Base-by-base conservation (phyloP, 257 asterid species). In the Galeopsis tetrahit region DNA sequence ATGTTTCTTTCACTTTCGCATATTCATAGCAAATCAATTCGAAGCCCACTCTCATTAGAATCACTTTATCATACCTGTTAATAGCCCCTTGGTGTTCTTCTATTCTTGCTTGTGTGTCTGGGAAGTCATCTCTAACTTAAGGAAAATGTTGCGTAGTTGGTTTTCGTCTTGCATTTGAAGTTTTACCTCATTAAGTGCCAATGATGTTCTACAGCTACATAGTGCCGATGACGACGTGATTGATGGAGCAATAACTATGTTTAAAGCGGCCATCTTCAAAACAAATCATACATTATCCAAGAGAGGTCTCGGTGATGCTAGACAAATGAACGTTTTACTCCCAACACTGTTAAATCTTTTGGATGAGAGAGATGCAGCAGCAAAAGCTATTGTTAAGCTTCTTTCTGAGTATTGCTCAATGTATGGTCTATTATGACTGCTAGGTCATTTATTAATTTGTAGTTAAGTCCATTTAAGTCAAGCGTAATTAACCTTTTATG, bases 361-460 rank as follows among this genome's bases (percentile, higher is more conserved):
- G 85, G 96, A 93, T 70, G 97, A 90, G 80, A 86, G 83, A 68
- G 97, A 93, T 81, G 85, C 85, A 65, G 93, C 97, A 14, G 89
- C 96, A 35, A 93, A 85, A 85, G 98, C 97, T 63, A 86, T 86
- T 66, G 82, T 86, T 48, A 90, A 84, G 79, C 97, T 93, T 77
- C 79, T 93, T 40, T 95, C 96, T 6, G 96, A 93, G 70, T 93
- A 87, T 81, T 93, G 92, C 81, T 86, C 88, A 56, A 76, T 77
- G 98, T 90, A 83, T 71, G 88, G 77, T 73, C 44, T 11, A 15
- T 70, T 57, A 59, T 40, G 69, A 56, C 35, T 38, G 36, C 68
- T 38, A 39, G 14, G 1, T 38, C 9, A 15, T 65, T 65, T 34
- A 4, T n/a, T 2, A 28, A 78, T 70, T 70, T 61, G 59, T 67